Evolutionary conservation across 2,329 filamentous ascomycete genomes (phyloP).

Genomic region (Diaporthe destruens): DNA sequence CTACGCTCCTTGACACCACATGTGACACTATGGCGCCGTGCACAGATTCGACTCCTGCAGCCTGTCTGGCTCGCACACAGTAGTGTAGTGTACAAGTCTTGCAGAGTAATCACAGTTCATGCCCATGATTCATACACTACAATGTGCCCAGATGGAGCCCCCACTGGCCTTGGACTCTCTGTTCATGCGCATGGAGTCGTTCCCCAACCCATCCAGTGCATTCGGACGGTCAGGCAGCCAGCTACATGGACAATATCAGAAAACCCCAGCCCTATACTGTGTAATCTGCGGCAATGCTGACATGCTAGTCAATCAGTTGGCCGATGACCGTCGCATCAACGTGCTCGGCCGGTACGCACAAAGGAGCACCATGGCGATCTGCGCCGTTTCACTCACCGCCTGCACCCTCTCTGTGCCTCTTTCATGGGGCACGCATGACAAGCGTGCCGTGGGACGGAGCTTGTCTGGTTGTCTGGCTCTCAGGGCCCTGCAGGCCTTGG

Average conservation of each 20-base stretch:
- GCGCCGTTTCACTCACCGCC: conserved; percentile 25
- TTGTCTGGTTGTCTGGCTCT: too few relatives aligned
- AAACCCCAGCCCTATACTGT: conserved; percentile 4
- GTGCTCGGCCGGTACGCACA: conserved; percentile 3
- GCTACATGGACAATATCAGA: background rate
- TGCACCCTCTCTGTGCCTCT: conserved; percentile 4
- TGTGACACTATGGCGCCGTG: conserved; percentile 32
- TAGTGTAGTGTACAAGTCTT: background rate
- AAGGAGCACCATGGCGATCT: conserved; percentile 20
- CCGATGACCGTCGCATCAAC: background rate
- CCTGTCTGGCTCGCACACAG: background rate
- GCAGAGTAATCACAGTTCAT: conserved; percentile 27
- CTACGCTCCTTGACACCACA: conserved; percentile 26
- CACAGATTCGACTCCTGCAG: conserved; percentile 28
- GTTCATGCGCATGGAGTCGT: conserved; percentile 32
- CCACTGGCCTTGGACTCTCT: conserved; percentile 27
- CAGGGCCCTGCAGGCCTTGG: conserved; percentile 17
- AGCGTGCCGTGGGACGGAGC: conserved; percentile 16
- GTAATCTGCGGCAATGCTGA: conserved; percentile 6
- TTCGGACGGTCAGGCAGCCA: background rate
- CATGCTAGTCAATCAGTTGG: background rate
- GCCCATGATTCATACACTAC: conserved; percentile 27
- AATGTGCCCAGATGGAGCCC: conserved; percentile 10
- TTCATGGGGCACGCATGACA: conserved; percentile 30
- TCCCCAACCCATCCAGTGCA: conserved; percentile 9